Evolutionary conservation across 1,284 basidiomycete species (phyloP).

Genomic region (Hemileia vastatrix): DNA sequence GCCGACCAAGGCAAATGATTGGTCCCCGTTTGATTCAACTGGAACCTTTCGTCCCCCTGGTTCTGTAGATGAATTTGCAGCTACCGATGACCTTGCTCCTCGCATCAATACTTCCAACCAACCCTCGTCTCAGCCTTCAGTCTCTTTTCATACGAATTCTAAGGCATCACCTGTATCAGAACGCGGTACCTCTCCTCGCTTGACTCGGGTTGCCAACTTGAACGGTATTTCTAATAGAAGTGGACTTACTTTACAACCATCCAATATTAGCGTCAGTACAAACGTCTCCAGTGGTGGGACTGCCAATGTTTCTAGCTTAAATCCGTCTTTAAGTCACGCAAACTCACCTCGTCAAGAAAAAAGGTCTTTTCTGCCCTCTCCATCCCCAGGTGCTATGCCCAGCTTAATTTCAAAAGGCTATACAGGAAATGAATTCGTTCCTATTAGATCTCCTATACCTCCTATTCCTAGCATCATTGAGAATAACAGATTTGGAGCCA

Average conservation of each 20-base stretch:
- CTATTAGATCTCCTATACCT: conserved; percentile 5
- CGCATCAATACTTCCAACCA: conserved; percentile 55
- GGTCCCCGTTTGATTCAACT: conserved; percentile 67
- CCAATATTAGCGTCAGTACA: not conserved
- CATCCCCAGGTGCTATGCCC: conserved; percentile 4
- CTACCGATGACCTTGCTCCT: too few relatives aligned
- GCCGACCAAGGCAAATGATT: conserved; percentile 60
- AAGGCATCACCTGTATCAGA: conserved; percentile 19
- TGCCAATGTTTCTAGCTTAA: too few relatives aligned
- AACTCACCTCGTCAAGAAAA: conserved; percentile 16
- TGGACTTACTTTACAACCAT: too few relatives aligned
- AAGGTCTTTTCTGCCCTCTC: conserved; percentile 8
- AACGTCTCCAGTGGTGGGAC: not conserved
- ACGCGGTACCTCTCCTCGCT: conserved; percentile 10
- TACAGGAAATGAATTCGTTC: conserved; percentile 1
- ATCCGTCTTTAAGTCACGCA: too few relatives aligned
- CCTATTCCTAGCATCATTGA: not conserved
- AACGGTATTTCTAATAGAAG: conserved; percentile 1
- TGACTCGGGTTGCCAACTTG: conserved; percentile 12
- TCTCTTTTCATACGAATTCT: conserved; percentile 26
- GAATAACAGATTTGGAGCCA: not conserved
- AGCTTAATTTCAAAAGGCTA: conserved; percentile 4
- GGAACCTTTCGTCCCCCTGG: conserved; percentile 52
- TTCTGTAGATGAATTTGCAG: conserved; percentile 56
- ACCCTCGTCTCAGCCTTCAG: conserved; percentile 50